Percentiles rank a stretch among this genome's conserved stretches.
These are phyloP conservation scores for Gastrolobium villosum DNA, from an alignment of 306 rosid species.

Conservation along the genomic window DNA sequence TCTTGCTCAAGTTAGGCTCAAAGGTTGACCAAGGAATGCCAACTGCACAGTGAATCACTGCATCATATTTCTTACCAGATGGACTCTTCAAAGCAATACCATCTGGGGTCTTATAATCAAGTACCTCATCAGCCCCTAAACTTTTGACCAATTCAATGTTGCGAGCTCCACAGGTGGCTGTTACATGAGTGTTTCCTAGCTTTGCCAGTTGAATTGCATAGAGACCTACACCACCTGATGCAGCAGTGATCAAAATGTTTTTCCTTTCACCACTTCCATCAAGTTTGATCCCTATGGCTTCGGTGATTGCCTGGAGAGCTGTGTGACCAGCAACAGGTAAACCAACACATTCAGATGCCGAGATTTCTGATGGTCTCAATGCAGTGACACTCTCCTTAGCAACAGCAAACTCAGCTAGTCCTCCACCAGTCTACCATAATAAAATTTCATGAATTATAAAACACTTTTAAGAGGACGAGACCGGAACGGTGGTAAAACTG, in stretches of 20 bases:
- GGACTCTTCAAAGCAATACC: conserved; percentile 81
- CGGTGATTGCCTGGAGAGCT: conserved; percentile 72
- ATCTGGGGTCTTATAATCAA: conserved; percentile 80
- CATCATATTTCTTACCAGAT: conserved; percentile 75
- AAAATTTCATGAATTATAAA: background rate
- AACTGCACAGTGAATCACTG: conserved; percentile 66
- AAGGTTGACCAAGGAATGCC: conserved; percentile 78
- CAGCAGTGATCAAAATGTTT: conserved; percentile 82
- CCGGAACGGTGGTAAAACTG: no score
- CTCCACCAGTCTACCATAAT: conserved; percentile 72
- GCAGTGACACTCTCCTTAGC: conserved; percentile 62
- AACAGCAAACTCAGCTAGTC: conserved; percentile 72
- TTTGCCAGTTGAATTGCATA: conserved; percentile 87
- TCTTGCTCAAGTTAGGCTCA: conserved; percentile 67
- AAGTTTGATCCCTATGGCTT: conserved; percentile 62
- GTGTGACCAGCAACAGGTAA: conserved; percentile 77
- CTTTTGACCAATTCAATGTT: conserved; percentile 71
- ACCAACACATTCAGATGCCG: conserved; percentile 67
- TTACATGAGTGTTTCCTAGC: conserved; percentile 82
- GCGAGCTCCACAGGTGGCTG: conserved; percentile 89
- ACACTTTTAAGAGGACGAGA: background rate
- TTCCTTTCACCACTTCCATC: conserved; percentile 57
- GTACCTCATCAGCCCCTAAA: conserved; percentile 84
- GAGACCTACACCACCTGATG: conserved; percentile 92
- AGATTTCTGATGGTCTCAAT: conserved; percentile 60